Evolutionary conservation across 2,329 filamentous ascomycete genomes (phyloP).

Genomic region (Zasmidium citrigriseum): DNA sequence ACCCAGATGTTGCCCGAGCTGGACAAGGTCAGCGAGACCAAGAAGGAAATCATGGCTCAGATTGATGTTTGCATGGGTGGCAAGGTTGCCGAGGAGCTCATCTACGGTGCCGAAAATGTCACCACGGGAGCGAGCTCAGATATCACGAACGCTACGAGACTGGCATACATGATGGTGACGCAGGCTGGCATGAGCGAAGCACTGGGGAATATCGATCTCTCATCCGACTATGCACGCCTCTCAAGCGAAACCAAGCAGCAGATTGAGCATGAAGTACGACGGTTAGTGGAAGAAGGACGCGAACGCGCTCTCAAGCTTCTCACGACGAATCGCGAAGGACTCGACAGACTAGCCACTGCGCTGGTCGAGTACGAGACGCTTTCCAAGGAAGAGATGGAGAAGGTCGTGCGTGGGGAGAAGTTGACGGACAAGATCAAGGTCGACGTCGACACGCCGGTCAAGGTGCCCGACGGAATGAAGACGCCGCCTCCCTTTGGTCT

Average conservation of each 20-base stretch:
- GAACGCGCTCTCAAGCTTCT: slow-evolving; percentile 72
- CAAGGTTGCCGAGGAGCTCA: slow-evolving; percentile 86
- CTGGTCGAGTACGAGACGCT: slow-evolving; percentile 94
- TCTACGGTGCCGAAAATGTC: slow-evolving; percentile 88
- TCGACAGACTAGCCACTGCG: slow-evolving; percentile 85
- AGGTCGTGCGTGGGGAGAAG: slow-evolving; percentile 83
- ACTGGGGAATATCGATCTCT: slow-evolving; percentile 87
- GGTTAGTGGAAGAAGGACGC: slow-evolving; percentile 78
- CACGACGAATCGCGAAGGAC: slow-evolving; percentile 73
- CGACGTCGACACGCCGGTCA: slow-evolving; percentile 62
- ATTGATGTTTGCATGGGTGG: slow-evolving; percentile 83
- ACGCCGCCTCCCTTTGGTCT: background rate
- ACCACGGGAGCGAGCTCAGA: slow-evolving; percentile 86
- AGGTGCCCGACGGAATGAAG: slow-evolving; percentile 58
- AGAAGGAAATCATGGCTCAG: slow-evolving; percentile 75
- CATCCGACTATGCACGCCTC: slow-evolving; percentile 75
- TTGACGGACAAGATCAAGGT: slow-evolving; percentile 67
- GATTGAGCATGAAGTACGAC: slow-evolving; percentile 86
- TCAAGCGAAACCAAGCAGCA: slow-evolving; percentile 83
- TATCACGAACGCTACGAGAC: slow-evolving; percentile 75
- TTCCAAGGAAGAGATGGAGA: slow-evolving; percentile 83
- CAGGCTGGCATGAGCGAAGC: slow-evolving; percentile 84
- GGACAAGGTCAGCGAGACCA: slow-evolving; percentile 88
- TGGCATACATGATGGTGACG: slow-evolving; percentile 87
- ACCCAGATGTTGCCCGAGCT: slow-evolving; percentile 87